Conservation (phyloP, 805 yeast genomes). For the Middelhovenomyces tepae region DNA sequence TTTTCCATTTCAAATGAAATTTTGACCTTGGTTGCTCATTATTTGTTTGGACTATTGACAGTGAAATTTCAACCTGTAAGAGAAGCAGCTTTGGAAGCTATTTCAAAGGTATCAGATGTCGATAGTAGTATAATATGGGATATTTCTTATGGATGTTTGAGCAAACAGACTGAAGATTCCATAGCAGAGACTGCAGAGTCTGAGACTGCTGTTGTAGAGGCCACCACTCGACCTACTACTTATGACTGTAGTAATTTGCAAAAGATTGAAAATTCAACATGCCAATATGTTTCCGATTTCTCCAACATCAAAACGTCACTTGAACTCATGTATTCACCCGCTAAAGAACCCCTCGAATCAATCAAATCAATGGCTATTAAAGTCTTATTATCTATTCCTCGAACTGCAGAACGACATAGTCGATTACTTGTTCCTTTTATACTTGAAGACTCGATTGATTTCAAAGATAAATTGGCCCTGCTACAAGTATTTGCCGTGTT, state of each 20-base stretch:
- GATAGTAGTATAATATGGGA: slow-evolving; percentile 48
- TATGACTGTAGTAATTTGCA: slow-evolving; percentile 2
- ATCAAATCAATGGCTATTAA: slow-evolving; percentile 50
- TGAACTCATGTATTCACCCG: not conserved
- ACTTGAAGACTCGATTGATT: slow-evolving; percentile 27
- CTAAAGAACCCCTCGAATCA: slow-evolving; percentile 31
- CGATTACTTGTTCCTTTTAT: slow-evolving; percentile 50
- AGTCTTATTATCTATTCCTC: slow-evolving; percentile 50
- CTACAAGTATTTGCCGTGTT: slow-evolving; percentile 58
- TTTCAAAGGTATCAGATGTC: slow-evolving; percentile 40
- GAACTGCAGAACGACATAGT: slow-evolving; percentile 59
- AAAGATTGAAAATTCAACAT: not conserved
- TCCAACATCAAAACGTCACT: slow-evolving; percentile 1
- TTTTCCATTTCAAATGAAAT: slow-evolving; percentile 29
- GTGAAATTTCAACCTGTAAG: slow-evolving; percentile 79
- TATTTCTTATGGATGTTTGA: slow-evolving; percentile 29
- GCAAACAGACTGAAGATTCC: slow-evolving; percentile 20
- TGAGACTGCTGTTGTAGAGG: too few species aligned
- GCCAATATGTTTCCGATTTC: not conserved
- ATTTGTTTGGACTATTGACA: slow-evolving; percentile 60
- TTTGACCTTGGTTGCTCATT: slow-evolving; percentile 32
- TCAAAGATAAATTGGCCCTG: slow-evolving; percentile 31
- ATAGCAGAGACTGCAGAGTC: slow-evolving; percentile 12
- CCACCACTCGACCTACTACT: too few species aligned
- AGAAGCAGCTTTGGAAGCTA: slow-evolving; percentile 60